Evolutionary conservation across 441 rosid genomes (phyloP), one percentile per base, ranked within the genome.

Genomic region (Gossypium gossypioides): DNA sequence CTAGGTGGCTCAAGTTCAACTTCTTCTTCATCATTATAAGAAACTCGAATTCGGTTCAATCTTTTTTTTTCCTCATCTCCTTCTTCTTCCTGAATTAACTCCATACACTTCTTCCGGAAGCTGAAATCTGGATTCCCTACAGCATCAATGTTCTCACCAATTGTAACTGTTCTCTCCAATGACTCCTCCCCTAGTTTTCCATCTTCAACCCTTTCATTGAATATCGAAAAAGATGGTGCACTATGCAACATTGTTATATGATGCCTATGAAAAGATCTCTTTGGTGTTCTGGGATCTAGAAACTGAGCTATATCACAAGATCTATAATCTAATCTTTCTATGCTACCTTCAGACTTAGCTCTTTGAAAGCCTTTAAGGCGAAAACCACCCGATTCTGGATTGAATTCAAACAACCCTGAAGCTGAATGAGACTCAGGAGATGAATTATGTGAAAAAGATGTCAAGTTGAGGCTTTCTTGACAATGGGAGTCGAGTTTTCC

Each of bases 171-270:
- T 72, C 91, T 85, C 58, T 58, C 77, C 73, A 78, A 27, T 67
- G 60, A 6, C 75, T 63, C 51, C 82, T 61, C 22, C 55, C 64
- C 63, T 15, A 25, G 42, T 1, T 74, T 79, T 64, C 64, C 82
- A 51, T 69, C 74, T 48, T 65, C 84, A 22, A 19, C 44, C 13
- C 74, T 85, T 4, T 81, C 84, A 64, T 40, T 75, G 74, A 71
- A 89, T 44, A 81, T 44, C 1, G 87, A 83, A 75, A 93, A 83
- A 56, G 98, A 91, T 3, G 87, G 89, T 3, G 71, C 90, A 5
- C 76, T 77, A 59, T 52, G 83, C 78, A 92, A 74, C 96, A 88
- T 88, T 67, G 81, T 40, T 57, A 0, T 78, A 42, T 54, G 18
- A 2, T 68, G 21, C 64, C 16, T 51, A 4, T 16, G 2, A 3